Evolutionary conservation across 371 early-diverging fungal genomes (phyloP), one percentile per base, ranked within the genome.

Genomic region (Homolaphlyctis polyrhiza): DNA sequence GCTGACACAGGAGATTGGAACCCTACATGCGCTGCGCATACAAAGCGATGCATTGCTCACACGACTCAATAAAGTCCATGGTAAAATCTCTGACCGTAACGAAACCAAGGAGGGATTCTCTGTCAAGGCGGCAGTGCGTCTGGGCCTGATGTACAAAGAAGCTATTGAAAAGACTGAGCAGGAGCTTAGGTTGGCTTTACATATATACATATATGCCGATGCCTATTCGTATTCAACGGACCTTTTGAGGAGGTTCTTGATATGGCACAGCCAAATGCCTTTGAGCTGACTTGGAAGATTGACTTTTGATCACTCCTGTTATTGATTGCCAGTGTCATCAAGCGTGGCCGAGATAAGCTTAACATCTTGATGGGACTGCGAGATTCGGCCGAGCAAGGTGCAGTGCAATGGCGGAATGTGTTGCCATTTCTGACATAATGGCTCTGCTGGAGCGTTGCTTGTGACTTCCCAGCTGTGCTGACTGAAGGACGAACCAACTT

Each of bases 91-190:
- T 33, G 55, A 55, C 8, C 30, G 55, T 21, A 27, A 55, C 5
- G 55, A 55, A 25, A 16, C 55, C 55, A 55, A 55, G n/a, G 55
- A 55, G 8, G 55, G 55, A 3, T 55, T 55, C 55, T 11, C 55
- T 3, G 55, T 55, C 8, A 4, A 27, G 3, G 55, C 55, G 6
- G 55, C 55, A 5, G 55, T 55, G 30, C 27, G 32, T 18, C 55
- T 55, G 8, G 55, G 55, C 11, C 30, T 11, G 13, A 55, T 55
- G 2, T 55, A 55, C 35, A 55, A 55, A 33, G 55, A 55, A 18
- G 55, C 55, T 33, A 27, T 55, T 3, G 55, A 55, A 3, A 55
- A 55, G 55, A 33, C 55, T 25, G 55, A 55, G 35, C 55, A 55
- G 8, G 55, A 55, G 55, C 28, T 27, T 2, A 3, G 55, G 55